Percentiles rank a stretch among this genome's conserved stretches.
These are phyloP conservation scores for Vitis rotundifolia DNA, from an alignment of 164 flowering plant genomes.

Conservation along the genomic window DNA sequence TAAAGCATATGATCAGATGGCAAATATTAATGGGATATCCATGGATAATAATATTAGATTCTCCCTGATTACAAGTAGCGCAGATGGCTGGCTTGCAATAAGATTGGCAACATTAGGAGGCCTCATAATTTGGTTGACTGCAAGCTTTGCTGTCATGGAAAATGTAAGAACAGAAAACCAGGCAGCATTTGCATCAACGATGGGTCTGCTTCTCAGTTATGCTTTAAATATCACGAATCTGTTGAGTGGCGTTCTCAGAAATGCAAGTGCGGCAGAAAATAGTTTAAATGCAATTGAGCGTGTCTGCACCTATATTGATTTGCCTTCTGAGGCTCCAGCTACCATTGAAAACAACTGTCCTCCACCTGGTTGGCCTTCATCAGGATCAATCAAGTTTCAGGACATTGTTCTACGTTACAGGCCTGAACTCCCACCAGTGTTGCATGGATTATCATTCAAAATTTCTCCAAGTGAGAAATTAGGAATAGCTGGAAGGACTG, in stretches of 20 bases:
- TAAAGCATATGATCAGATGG: constrained; percentile 91
- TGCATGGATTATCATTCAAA: constrained; percentile 76
- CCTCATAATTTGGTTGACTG: constrained; percentile 92
- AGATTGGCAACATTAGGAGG: constrained; percentile 90
- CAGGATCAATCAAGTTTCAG: constrained; percentile 74
- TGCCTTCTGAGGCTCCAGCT: constrained; percentile 83
- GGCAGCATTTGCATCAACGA: constrained; percentile 82
- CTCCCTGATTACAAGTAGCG: constrained; percentile 73
- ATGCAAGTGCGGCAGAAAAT: constrained; percentile 89
- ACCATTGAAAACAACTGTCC: constrained; percentile 73
- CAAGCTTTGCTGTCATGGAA: constrained; percentile 92
- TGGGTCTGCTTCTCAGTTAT: constrained; percentile 97
- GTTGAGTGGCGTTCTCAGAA: constrained; percentile 77
- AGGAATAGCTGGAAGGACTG: constrained; percentile 96
- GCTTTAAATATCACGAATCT: constrained; percentile 78
- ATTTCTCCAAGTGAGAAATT: constrained; percentile 79
- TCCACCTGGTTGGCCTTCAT: constrained; percentile 91
- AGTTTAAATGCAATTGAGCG: constrained; percentile 91
- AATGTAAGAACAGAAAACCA: constrained; percentile 68
- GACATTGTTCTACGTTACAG: constrained; percentile 83
- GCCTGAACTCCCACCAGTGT: constrained; percentile 93
- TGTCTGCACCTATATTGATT: constrained; percentile 76
- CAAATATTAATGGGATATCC: constrained; percentile 71
- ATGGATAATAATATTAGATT: constrained; percentile 92
- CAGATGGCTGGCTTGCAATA: constrained; percentile 92